Base-by-base conservation (phyloP, 768 basidiomycete genomes). In the Mycena olivaceomarginata region DNA sequence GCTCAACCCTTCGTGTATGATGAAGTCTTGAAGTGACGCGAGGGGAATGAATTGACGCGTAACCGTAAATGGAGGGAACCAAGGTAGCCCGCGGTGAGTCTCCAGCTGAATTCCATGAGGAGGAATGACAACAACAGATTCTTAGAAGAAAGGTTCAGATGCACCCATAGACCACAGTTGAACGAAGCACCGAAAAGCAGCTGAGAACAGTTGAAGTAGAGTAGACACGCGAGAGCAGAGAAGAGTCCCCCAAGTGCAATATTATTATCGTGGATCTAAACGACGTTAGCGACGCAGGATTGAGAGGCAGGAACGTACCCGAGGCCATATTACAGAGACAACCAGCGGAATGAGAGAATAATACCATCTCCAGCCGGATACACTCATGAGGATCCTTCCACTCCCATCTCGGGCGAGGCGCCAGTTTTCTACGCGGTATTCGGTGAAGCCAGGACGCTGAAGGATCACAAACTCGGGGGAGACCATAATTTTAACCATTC, bases 41-140 rank as follows among this genome's bases (percentile, higher is more conserved):
- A 89, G 82, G 9, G 94, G 92, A 77, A 96, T 91, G 83, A 96
- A 96, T 5, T 83, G 90, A 66, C 91, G 89, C 5, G 81, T 86
- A 5, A 84, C 85, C 40, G 82, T 79, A 10, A 90, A 71, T 6
- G 85, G 82, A 48, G 78, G 10, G 59, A 85, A 80, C 16, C 83
- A 82, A 12, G 89, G 89, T 43, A 93, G 82, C 1, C 94, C 95
- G 70, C 90, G 87, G 83, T 92, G 91, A 0, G 92, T 93, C 83
- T 96, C 95, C 4, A 96, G 84, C 81, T 96, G 96, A 56, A 97
- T 86, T 13, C 95, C 95, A 69, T 94, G 91, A 1, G 88, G 86
- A 10, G 93, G 93, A 60, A 96, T 82, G 48, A 94, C 87, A 57
- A 95, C 83, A 5, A 96, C 85, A 22, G 94, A 95, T 85, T 96